Evolutionary conservation across 31 red algal genomes (phyloP).

Genomic region (Odonthalia washingtoniensis): DNA sequence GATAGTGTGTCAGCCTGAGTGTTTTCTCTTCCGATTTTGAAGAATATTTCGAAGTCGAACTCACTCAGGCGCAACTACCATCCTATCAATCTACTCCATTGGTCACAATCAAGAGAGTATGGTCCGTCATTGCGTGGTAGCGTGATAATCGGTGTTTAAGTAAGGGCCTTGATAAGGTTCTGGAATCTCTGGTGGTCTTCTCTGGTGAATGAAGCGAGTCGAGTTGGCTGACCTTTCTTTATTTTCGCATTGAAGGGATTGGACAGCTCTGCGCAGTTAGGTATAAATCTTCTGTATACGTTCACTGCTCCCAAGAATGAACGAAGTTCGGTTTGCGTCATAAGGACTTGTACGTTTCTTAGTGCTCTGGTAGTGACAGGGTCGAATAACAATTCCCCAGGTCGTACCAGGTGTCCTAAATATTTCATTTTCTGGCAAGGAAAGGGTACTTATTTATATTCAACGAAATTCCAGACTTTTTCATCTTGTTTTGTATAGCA

Average conservation of each 20-base stretch:
- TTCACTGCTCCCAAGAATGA: slow-evolving; percentile 31
- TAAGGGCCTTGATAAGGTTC: too few relatives aligned
- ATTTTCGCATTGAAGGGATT: slow-evolving; percentile 1
- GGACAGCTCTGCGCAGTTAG: neutral
- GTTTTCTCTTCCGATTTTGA: too few relatives aligned
- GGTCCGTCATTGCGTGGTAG: too few relatives aligned
- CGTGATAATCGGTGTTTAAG: too few relatives aligned
- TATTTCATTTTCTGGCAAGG: too few relatives aligned
- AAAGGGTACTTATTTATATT: too few relatives aligned
- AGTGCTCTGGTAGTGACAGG: neutral
- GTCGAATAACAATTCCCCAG: neutral
- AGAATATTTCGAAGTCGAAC: too few relatives aligned
- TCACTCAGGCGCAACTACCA: too few relatives aligned
- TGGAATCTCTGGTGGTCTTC: too few relatives aligned
- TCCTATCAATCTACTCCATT: too few relatives aligned
- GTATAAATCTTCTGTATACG: slow-evolving; percentile 45
- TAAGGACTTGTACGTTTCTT: neutral
- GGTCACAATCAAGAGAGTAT: too few relatives aligned
- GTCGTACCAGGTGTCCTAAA: neutral
- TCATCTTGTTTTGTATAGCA: neutral
- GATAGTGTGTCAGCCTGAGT: too few relatives aligned
- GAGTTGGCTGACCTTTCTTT: neutral
- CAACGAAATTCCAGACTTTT: neutral
- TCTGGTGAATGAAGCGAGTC: slow-evolving; percentile 32
- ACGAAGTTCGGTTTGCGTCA: neutral